These are phyloP conservation scores for Boletus reticulatus DNA, from an alignment of 768 basidiomycete genomes.

Conservation along the genomic window DNA sequence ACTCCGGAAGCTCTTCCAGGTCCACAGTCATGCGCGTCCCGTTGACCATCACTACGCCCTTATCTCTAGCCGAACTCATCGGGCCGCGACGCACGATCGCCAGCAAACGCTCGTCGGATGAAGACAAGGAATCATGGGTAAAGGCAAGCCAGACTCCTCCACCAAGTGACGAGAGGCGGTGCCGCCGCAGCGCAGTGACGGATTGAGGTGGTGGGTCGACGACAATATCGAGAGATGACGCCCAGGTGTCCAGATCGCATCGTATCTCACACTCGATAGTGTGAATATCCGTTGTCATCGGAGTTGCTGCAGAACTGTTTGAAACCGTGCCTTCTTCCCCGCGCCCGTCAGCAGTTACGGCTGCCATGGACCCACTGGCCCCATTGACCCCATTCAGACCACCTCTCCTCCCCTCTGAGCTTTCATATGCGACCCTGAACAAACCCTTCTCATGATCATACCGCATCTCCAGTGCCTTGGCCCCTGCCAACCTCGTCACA, in stretches of 20 bases:
- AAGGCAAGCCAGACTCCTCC: conserved; percentile 95
- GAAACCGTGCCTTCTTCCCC: conserved; percentile 6
- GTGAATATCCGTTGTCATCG: conserved; percentile 34
- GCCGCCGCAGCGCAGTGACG: conserved; percentile 80
- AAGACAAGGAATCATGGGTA: conserved; percentile 77
- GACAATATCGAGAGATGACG: conserved; percentile 77
- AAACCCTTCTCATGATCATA: conserved; percentile 86
- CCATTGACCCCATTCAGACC: conserved; percentile 24
- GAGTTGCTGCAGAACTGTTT: not conserved
- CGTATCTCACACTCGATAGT: conserved; percentile 86
- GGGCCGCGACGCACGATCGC: conserved; percentile 75
- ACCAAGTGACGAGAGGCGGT: conserved; percentile 80
- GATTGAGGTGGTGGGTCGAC: conserved; percentile 89
- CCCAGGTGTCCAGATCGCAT: conserved; percentile 92
- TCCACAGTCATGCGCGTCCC: conserved; percentile 84
- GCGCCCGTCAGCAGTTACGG: not conserved
- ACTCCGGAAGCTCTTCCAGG: conserved; percentile 82
- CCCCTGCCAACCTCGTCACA: conserved; percentile 80
- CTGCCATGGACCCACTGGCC: conserved; percentile 1
- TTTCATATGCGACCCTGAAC: conserved; percentile 85
- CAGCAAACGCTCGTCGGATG: conserved; percentile 73
- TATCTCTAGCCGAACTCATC: conserved; percentile 60
- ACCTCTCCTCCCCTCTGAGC: conserved; percentile 48
- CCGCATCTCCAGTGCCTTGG: conserved; percentile 65
- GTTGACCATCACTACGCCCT: conserved; percentile 84